Evolutionary conservation across 2,329 filamentous ascomycete species (phyloP).

Genomic region (Pseudogymnoascus sp.): DNA sequence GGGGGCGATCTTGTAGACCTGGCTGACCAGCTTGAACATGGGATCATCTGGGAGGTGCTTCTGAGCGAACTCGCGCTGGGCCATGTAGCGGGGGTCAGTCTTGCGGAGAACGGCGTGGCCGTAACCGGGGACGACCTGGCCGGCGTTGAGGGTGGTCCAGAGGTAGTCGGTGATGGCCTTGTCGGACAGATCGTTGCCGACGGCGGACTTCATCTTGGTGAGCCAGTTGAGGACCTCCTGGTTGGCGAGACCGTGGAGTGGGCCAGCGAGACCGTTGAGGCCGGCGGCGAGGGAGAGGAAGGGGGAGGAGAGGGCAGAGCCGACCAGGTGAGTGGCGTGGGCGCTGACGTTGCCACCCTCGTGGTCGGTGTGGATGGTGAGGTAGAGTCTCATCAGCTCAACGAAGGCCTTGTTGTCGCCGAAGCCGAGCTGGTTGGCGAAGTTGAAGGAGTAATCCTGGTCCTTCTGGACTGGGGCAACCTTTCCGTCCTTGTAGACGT

Average conservation of each 20-base stretch:
- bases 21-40: slow-evolving; percentile 99
- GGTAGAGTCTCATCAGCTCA: slow-evolving; percentile 96
- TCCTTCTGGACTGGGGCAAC: slow-evolving; percentile 93
- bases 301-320: slow-evolving; percentile 90
- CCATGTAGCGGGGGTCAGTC: slow-evolving; percentile 98
- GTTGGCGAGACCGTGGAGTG: slow-evolving; percentile 98
- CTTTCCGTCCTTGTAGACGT: slow-evolving; percentile 99
- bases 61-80: slow-evolving; percentile 86
- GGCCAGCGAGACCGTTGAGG: slow-evolving; percentile 95
- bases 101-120: slow-evolving; percentile 98
- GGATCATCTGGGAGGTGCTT: slow-evolving; percentile 92
- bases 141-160: slow-evolving; percentile 91
- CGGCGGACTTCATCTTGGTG: slow-evolving; percentile 91
- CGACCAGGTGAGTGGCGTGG: slow-evolving; percentile 97
- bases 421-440: slow-evolving; percentile 98
- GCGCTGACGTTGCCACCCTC: slow-evolving; percentile 98
- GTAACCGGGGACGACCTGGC: slow-evolving; percentile 95
- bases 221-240: slow-evolving; percentile 99
- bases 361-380: slow-evolving; percentile 99
- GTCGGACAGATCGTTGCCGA: slow-evolving; percentile 94
- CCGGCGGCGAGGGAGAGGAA: slow-evolving; percentile 95
- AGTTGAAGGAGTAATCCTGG: slow-evolving; percentile 99
- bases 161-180: slow-evolving; percentile 97
- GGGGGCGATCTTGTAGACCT: slow-evolving; percentile 99
- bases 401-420: slow-evolving; percentile 92